phyloP scores from a whole-genome alignment of 2,329 filamentous ascomycete genomes.

The Ceratocystis huliohia region DNA sequence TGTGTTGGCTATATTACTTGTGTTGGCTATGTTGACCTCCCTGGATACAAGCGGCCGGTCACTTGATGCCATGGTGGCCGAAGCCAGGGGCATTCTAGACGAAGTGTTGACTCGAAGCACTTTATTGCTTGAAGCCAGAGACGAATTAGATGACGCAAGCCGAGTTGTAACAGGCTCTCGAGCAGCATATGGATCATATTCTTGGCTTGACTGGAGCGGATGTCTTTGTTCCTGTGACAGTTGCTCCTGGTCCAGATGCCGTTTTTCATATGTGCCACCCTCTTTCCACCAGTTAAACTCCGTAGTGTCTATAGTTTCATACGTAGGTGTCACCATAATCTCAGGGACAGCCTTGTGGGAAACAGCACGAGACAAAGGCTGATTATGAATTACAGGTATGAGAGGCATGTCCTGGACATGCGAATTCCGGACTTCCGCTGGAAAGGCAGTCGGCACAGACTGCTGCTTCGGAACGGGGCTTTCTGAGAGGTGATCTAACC shows the following conservation, averaged over 20 bases:
- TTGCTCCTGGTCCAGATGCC: not conserved
- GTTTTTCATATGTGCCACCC: constrained; percentile 10
- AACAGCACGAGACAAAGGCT: constrained; percentile 17
- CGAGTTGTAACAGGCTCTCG: not conserved
- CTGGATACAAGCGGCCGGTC: constrained; percentile 8
- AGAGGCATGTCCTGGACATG: constrained; percentile 12
- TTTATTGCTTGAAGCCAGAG: not conserved
- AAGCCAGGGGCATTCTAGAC: constrained; percentile 19
- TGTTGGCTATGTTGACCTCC: too few species aligned
- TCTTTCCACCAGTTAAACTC: constrained; percentile 16
- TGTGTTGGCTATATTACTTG: too few species aligned
- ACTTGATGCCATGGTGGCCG: constrained; percentile 22
- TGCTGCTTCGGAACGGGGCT: constrained; percentile 17
- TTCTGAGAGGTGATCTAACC: constrained; percentile 17
- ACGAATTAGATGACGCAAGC: not conserved
- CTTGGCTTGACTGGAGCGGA: not conserved
- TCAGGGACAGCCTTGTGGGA: not conserved
- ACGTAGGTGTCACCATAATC: constrained; percentile 4
- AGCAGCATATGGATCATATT: not conserved
- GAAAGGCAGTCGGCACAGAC: constrained; percentile 10
- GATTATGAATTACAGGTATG: constrained; percentile 17
- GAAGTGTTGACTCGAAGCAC: constrained; percentile 14
- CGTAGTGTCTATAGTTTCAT: not conserved
- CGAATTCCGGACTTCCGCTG: constrained; percentile 2
- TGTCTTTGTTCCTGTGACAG: not conserved